A percentile compares a stretch with the other conserved stretches of the same genome.
Evolutionary conservation across 2,329 filamentous ascomycete species (phyloP).

Genomic region (Geosmithia flava): DNA sequence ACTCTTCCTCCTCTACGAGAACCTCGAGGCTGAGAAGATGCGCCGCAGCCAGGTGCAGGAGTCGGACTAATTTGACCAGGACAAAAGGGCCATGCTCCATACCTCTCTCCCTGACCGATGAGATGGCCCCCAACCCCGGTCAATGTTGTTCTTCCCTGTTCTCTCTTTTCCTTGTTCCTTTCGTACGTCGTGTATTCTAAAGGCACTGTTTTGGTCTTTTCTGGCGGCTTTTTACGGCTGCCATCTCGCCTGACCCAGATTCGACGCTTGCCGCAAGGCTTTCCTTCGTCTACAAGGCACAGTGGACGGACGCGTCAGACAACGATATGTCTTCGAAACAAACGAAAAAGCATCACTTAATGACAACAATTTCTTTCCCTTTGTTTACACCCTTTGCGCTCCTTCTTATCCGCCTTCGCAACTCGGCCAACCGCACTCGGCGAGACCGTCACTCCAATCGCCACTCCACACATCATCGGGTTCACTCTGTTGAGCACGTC

Average conservation of each 20-base stretch:
- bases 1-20: constrained; percentile 93
- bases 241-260: constrained; percentile 31
- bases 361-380: neutral
- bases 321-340: neutral
- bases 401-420: neutral
- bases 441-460: constrained; percentile 4
- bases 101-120: neutral
- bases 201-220: neutral
- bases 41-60: constrained; percentile 70
- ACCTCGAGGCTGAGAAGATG: constrained; percentile 98
- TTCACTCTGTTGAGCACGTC: neutral
- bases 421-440: neutral
- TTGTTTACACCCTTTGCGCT: neutral
- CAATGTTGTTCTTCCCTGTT: neutral
- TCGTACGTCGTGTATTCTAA: neutral
- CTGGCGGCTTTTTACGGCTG: neutral
- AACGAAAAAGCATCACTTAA: neutral
- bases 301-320: neutral
- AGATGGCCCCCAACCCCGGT: neutral
- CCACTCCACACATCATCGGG: neutral
- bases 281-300: constrained; percentile 15
- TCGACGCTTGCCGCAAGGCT: constrained; percentile 50
- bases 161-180: neutral
- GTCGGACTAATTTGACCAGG: constrained; percentile 28
- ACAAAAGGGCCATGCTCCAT: neutral